Conservation (phyloP, 768 basidiomycete species). For the Rhizopogon rudus region DNA sequence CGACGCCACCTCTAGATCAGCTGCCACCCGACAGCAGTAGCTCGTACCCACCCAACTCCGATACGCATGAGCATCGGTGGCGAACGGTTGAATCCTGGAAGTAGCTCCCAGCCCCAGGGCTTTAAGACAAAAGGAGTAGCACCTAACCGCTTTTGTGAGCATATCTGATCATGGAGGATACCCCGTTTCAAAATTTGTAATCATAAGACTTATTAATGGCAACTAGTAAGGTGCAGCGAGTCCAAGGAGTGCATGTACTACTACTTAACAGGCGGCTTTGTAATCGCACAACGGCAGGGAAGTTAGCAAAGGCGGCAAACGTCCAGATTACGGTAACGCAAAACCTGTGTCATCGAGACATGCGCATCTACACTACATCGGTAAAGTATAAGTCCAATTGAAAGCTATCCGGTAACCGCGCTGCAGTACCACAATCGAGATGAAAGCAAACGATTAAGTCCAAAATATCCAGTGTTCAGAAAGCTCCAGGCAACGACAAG, state of each 20-base stretch:
- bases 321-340: background rate
- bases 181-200: background rate
- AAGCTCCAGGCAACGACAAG: conserved; percentile 53
- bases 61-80: conserved; percentile 31
- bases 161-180: background rate
- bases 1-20: conserved; percentile 38
- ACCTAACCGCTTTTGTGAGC: background rate
- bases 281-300: background rate
- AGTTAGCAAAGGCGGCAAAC: background rate
- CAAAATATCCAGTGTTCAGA: conserved; percentile 30
- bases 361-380: background rate
- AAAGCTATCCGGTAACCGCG: background rate
- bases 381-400: background rate
- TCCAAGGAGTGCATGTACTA: background rate
- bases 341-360: conserved; percentile 3
- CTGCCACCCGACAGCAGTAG: background rate
- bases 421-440: background rate
- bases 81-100: conserved; percentile 35
- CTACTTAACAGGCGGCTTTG: background rate
- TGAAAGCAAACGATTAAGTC: background rate
- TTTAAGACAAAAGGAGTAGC: background rate
- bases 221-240: background rate
- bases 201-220: background rate
- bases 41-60: conserved; percentile 4
- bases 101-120: conserved; percentile 1